phyloP scores from a whole-genome alignment of 495 filamentous ascomycete species.

The Symbiotaphrina buchneri region DNA sequence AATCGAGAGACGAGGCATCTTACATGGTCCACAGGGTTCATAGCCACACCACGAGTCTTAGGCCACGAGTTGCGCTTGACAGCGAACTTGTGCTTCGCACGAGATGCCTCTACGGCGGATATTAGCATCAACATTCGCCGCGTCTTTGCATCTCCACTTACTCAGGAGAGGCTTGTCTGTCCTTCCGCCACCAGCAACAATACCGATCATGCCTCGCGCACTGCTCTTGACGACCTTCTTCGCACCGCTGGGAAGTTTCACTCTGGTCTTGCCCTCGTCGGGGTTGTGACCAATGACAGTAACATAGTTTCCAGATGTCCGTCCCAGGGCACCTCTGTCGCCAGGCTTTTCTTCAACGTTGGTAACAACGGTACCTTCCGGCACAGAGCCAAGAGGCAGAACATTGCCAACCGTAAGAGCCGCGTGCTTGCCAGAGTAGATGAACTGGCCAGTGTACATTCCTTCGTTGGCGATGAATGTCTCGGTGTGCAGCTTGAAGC shows the following conservation, averaged over 20 bases:
- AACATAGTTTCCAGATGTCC: conserved; percentile 97
- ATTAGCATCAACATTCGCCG: background rate
- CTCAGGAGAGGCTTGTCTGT: conserved; percentile 98
- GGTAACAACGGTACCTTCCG: conserved; percentile 94
- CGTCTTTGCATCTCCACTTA: conserved; percentile 15
- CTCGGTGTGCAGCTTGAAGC: conserved; percentile 75
- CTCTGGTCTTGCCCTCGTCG: conserved; percentile 95
- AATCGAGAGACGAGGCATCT: no score
- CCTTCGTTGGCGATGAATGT: conserved; percentile 99
- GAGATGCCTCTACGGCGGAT: conserved; percentile 53
- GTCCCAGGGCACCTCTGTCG: conserved; percentile 85
- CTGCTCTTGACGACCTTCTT: conserved; percentile 95
- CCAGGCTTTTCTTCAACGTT: conserved; percentile 99
- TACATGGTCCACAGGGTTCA: conserved; percentile 99
- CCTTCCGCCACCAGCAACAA: conserved; percentile 95
- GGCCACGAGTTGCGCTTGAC: conserved; percentile 99
- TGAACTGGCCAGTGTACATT: conserved; percentile 99
- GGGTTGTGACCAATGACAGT: conserved; percentile 98
- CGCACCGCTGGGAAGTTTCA: conserved; percentile 96
- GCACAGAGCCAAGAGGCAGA: conserved; percentile 77
- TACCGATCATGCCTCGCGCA: conserved; percentile 95
- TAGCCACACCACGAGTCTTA: conserved; percentile 99
- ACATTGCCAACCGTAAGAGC: conserved; percentile 89
- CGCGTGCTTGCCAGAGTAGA: conserved; percentile 99
- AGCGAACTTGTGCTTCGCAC: conserved; percentile 98